Base-by-base conservation (phyloP, 2,329 filamentous ascomycete species). In the Botrytis tulipae region DNA sequence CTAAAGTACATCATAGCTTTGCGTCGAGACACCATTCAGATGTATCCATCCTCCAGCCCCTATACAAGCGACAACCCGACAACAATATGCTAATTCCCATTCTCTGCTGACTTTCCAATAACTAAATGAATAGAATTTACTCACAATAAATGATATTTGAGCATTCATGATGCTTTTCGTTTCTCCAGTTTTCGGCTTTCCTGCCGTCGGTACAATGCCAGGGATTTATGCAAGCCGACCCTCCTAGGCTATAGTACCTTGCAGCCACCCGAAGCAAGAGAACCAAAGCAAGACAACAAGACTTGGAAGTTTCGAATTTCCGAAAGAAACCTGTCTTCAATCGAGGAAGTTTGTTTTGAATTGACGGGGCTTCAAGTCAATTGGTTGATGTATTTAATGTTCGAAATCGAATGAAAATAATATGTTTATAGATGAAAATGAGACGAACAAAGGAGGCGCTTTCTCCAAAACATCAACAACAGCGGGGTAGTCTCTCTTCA, bases 61-160 rank as follows among this genome's bases (percentile, higher is more conserved):
- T 61, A 70, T 70, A n/a, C 51, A 71, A 71, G 59, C 62, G 70
- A 65, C 60, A 42, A 59, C 61, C 51, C 51, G 61, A 67, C 63
- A 60, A 68, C 12, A 46, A 59, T 40, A 72, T 68, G 61, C n/a
- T 29, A 63, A 48, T 48, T 61, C 48, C 61, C 61, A 54, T 18
- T 44, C 44, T 29, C 32, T 69, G 18, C 22, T 60, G 42, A 37
- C 51, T 61, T 69, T 46, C 46, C 48, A 48, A 46, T 16, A 9
- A 14, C 10, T 35, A 51, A 69, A 42, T 62, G 44, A 51, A 61
- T 32, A 42, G 25, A 51, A 61, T 22, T 61, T 35, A 83, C 86
- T 84, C 83, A 88, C 87, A 80, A 89, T 83, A 76, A 89, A 88
- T 44, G 86, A 87, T 78, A 89, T 86, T 80, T 88, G 86, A 73